A percentile compares a stretch with the other conserved stretches of the same genome.
Evolutionary conservation across 208 protist genomes (phyloP).

Genomic region (Trypanosoma melophagium): DNA sequence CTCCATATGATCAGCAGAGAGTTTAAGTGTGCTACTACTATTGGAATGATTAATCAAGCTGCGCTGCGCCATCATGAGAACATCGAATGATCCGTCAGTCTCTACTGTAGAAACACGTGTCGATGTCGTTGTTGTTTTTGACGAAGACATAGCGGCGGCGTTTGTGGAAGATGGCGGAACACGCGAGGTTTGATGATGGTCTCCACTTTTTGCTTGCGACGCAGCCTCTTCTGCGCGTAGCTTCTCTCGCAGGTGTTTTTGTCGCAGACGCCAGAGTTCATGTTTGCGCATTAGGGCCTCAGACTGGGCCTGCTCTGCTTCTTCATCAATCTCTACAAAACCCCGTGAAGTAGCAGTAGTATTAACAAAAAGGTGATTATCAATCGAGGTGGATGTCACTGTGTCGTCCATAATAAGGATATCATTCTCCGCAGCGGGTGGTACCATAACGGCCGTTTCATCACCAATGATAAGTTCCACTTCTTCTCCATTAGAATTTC

Average conservation of each 20-base stretch:
- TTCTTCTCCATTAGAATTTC: neutral
- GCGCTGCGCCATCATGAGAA: conserved; percentile 19
- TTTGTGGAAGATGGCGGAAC: neutral
- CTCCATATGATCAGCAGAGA: conserved; percentile 64
- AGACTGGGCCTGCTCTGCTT: conserved; percentile 29
- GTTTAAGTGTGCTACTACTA: conserved; percentile 2
- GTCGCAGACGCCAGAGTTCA: conserved; percentile 77
- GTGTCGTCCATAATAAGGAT: conserved; percentile 10
- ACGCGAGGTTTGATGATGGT: neutral
- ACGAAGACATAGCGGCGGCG: neutral
- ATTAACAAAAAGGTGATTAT: conserved; percentile 1
- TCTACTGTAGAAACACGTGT: conserved; percentile 5
- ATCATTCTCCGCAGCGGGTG: conserved; percentile 9
- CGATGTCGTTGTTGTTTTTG: neutral
- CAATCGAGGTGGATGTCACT: neutral
- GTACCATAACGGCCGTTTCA: conserved; percentile 37
- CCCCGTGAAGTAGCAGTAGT: neutral
- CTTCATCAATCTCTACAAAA: conserved; percentile 20
- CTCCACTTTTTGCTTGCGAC: conserved; percentile 3
- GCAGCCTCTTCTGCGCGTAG: conserved; percentile 2
- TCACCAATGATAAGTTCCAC: conserved; percentile 68
- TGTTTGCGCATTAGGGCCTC: conserved; percentile 65
- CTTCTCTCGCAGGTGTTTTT: conserved; percentile 53
- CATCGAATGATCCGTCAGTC: conserved; percentile 16
- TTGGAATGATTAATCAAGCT: conserved; percentile 15